Evolutionary conservation across 169 alveolate species (phyloP), one percentile per base, ranked within the genome.

Genomic region (Plasmodium coatneyi): DNA sequence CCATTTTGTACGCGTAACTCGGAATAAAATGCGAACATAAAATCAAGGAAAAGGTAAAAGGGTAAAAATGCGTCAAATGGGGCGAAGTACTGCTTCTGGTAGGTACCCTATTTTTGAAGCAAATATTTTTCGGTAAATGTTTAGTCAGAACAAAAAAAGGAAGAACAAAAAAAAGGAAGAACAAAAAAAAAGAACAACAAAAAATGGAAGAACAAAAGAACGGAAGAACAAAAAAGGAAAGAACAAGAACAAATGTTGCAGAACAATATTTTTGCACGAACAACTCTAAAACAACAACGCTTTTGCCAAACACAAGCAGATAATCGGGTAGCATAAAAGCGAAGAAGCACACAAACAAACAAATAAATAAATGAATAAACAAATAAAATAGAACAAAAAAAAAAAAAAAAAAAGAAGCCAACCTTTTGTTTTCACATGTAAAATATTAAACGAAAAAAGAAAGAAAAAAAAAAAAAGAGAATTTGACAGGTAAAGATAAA

Each of bases 1-100:
- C 86, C 93, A 86, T 86, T 86, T 86, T 86, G 78, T 83, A 25
- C 12, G 41, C 46, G 71, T 16, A 32, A 74, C 56, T 34, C 28
- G 28, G 80, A n/a, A 86, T 10, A 76, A 49, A 36, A 84, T 5
- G 41, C 28, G 25, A 54, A 86, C 66, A 84, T 72, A 83, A 28
- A 78, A 54, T 10, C 52, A 71, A 28, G 70, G 34, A 46, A 43
- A 71, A 84, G 22, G 79, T 72, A 49, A 36, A 22, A 83, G 41
- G 34, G 56, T 28, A 83, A 71, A 83, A 70, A 19, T 12, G 52
- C 36, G 30, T 71, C 19, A 83, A 71, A 71, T 22, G n/a, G n/a
- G 56, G 71, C 66, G 30, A 52, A 49, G 39, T 52, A 86, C 84
- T 52, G 80, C 71, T 86, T 52, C 71, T 28, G 16, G 93, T 49